phyloP scores from a whole-genome alignment of 352 stramenopile species.

The Pythium biforme region DNA sequence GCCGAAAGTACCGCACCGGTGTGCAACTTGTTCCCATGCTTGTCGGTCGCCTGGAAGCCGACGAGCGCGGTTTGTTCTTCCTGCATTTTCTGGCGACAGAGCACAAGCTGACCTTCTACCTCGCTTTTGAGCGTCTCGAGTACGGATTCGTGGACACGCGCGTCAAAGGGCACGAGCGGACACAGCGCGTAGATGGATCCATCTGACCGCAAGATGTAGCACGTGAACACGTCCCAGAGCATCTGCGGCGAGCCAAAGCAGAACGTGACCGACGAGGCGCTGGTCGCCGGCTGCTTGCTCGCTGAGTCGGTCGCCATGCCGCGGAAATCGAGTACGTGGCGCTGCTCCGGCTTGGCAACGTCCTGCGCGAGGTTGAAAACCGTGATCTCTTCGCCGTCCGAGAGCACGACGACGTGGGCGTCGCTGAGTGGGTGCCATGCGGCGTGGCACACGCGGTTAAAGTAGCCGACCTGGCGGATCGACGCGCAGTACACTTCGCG shows the following conservation, averaged over 20 bases:
- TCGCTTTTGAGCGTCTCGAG: constrained; percentile 55
- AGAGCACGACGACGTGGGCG: constrained; percentile 68
- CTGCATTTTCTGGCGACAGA: constrained; percentile 49
- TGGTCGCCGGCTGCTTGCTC: constrained; percentile 16
- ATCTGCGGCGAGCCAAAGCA: constrained; percentile 53
- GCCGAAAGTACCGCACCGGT: constrained; percentile 7
- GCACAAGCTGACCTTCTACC: constrained; percentile 54
- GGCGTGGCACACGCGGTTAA: constrained; percentile 49
- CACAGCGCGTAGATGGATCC: constrained; percentile 69
- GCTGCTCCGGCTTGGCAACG: constrained; percentile 70
- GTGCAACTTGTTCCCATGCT: not conserved
- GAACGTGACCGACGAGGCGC: constrained; percentile 44
- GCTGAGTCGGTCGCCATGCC: constrained; percentile 23
- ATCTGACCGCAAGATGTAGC: constrained; percentile 70
- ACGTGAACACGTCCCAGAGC: constrained; percentile 76
- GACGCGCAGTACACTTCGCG: constrained; percentile 47
- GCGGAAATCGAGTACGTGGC: constrained; percentile 54
- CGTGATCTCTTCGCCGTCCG: constrained; percentile 69
- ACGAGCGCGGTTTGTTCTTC: constrained; percentile 14
- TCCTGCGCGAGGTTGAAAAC: constrained; percentile 68
- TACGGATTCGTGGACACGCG: constrained; percentile 39
- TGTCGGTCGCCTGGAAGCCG: constrained; percentile 9
- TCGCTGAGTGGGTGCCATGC: constrained; percentile 77
- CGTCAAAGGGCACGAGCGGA: constrained; percentile 68
- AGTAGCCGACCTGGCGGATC: constrained; percentile 59